Evolutionary conservation across 257 asterid genomes (phyloP).

Genomic region (Primulina huaijiensis): DNA sequence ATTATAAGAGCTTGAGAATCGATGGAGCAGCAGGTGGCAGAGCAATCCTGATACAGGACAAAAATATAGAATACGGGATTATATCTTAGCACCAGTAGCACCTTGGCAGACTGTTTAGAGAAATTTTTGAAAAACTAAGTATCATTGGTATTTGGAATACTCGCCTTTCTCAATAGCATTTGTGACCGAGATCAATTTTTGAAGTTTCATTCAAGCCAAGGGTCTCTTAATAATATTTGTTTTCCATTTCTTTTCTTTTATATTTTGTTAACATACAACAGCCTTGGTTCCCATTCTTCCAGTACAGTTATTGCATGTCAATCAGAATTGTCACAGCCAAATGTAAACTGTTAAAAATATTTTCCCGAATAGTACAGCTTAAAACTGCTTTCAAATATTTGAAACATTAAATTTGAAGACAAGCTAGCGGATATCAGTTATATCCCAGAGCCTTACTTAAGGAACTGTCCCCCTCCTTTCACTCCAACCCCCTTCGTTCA

Average conservation of each 20-base stretch:
- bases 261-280: no score
- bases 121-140: background rate
- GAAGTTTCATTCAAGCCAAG: slow-evolving; percentile 3
- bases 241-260: background rate
- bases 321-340: slow-evolving; percentile 15
- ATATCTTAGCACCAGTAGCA: background rate
- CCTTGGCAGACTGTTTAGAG: background rate
- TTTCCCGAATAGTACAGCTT: background rate
- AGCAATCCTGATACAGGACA: background rate
- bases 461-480: no score
- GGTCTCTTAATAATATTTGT: background rate
- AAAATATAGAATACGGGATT: background rate
- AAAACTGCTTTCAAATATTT: no score
- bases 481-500: no score
- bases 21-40: slow-evolving; percentile 6
- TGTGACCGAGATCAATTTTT: slow-evolving; percentile 14
- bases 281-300: background rate
- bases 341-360: slow-evolving; percentile 1
- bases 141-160: slow-evolving; percentile 3
- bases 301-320: background rate
- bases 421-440: no score
- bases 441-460: no score
- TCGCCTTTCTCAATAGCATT: slow-evolving; percentile 14
- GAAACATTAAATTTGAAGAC: no score
- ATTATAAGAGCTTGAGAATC: background rate